Conservation (phyloP, 371 early-diverging fungal genomes). For the Zancudomyces culisetae region DNA sequence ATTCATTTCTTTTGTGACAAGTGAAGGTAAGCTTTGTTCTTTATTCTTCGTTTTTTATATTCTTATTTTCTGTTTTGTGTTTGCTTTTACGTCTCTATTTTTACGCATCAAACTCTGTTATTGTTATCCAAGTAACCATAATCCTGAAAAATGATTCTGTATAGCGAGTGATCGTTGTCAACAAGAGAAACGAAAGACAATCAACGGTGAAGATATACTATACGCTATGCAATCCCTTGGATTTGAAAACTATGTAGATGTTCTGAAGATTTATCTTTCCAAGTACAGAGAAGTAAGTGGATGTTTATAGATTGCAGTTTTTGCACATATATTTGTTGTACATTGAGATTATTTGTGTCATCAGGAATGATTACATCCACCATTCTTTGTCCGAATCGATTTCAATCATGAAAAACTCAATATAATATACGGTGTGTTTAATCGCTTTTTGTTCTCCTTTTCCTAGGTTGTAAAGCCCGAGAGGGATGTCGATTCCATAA, state of each 20-base stretch:
- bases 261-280: conserved; percentile 75
- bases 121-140: neutral
- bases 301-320: too few species aligned
- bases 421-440: too few species aligned
- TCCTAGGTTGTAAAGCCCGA: neutral
- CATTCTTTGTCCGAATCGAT: too few species aligned
- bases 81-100: neutral
- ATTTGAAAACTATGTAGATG: conserved; percentile 93
- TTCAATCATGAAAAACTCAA: too few species aligned
- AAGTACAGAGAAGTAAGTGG: conserved; percentile 58
- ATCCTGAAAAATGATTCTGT: neutral
- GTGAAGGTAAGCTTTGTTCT: conserved; percentile 34
- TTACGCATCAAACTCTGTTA: neutral
- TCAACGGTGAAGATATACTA: conserved; percentile 98
- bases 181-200: conserved; percentile 94
- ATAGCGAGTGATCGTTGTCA: conserved; percentile 81
- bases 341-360: neutral
- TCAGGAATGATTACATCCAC: neutral
- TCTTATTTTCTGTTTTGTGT: neutral
- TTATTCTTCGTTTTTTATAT: neutral
- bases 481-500: neutral
- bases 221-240: conserved; percentile 98
- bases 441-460: too few species aligned
- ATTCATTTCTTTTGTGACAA: conserved; percentile 98
- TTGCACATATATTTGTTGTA: too few species aligned